Evolutionary conservation across 306 rosid species (phyloP), one percentile per base, ranked within the genome.

Genomic region (Cicer yamashitae): DNA sequence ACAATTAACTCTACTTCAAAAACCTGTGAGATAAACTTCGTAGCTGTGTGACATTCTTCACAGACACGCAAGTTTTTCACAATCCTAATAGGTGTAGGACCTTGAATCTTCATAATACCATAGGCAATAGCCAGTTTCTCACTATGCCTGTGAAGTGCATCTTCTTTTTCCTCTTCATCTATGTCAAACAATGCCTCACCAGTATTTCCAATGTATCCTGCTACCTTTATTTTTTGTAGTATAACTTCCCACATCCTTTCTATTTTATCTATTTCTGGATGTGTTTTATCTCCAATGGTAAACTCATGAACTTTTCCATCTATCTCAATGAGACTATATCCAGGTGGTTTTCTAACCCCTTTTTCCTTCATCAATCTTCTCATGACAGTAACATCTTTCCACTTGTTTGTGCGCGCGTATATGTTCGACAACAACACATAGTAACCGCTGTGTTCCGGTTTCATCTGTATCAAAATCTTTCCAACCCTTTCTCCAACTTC

Each of bases 101-200:
- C 71, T 43, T 10, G 57, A 59, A 75, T 67, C 82, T 75, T 85
- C 75, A 85, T 54, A 39, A 85, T 71, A 44, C 88, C 88, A 52
- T 75, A 85, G 50, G 88, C 86, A 75, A 85, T 82, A 52, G 88
- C 86, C 64, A 85, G 74, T 75, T 82, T 85, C 80, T 82, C 86
- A 79, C 86, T 82, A 45, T 82, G 88, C 74, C 79, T 85, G 67
- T 82, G 30, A 71, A 85, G 88, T 10, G 84, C 84, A 67, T 77
- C 77, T 66, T 85, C 88, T 71, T 85, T 82, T 73, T 85, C 86
- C 74, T 85, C 88, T 53, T 85, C 88, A 66, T 85, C 86, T 50
- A 85, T 75, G 74, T 85, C 88, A 85, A 79, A 82, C 77, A 85
- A 59, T 22, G 79, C 81, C 56, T 85, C 86, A 44, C 39, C 70